Base-by-base conservation (phyloP, 2,329 filamentous ascomycete species). In the Epicoccum nigrum region DNA sequence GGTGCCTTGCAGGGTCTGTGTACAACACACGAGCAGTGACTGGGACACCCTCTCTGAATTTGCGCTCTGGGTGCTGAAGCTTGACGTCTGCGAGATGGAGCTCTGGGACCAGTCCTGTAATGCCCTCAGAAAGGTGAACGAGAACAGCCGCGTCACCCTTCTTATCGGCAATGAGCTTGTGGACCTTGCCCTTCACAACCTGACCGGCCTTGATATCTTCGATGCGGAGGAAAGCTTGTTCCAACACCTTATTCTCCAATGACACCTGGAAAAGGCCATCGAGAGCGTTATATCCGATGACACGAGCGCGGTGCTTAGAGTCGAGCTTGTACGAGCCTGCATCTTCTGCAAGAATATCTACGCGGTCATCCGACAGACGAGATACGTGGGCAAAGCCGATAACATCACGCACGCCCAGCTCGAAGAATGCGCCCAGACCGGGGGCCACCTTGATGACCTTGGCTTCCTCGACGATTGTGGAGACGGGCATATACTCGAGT, bases 321-420 rank as follows among this genome's bases (percentile, higher is more conserved):
- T 85, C 91, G 16, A 89, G 69, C 72, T 91, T 89, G 77, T 86
- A 97, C 2, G 87, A 82, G 0, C 94, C 94, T 15, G 85, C 86
- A 3, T 85, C 80, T 57, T 90, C 85, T 12, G 90, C 89, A 4
- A 99, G 79, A 1, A 84, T 84, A 57, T 97, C 94, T 45, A 97
- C 83, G 71, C 94, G 96, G 60, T 88, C 87, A 70, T 99, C 93
- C 52, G 93, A 89, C 55, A 99, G 83, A 58, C 90, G 85, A 1
- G 94, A 99, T 59, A 99, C 95, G 72, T 99, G 94, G 17, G 95
- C 92, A 67, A 97, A 99, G 8, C 90, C 90, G n/a, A 84, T 79
- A 2, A 93, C 79, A 23, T 86, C 83, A 32, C 83, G 78, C 5
- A 87, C 75, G 2, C 86, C 86, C 20, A 93, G 75, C 60, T 89